Conservation (phyloP, 805 yeast species). For the Candida ulmi region DNA sequence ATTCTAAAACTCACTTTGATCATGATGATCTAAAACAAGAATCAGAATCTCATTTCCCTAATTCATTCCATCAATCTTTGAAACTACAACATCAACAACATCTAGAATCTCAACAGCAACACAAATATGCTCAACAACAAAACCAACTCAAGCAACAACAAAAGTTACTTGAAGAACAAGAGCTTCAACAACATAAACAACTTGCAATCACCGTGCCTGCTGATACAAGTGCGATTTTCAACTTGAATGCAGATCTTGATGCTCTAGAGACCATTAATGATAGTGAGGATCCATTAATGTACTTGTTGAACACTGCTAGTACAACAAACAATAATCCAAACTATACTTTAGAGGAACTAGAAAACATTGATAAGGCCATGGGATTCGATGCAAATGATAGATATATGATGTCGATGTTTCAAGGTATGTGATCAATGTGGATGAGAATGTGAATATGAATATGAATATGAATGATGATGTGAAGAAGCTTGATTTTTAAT, state of each 20-base stretch:
- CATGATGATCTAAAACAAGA: no score
- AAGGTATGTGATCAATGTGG: conserved; percentile 9
- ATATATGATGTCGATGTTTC: conserved; percentile 20
- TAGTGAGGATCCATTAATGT: conserved; percentile 18
- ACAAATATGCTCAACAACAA: neutral
- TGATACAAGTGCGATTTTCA: neutral
- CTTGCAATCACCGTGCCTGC: neutral
- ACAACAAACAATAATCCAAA: conserved; percentile 9
- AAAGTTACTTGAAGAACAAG: neutral
- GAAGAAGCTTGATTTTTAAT: no score
- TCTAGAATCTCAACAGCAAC: neutral
- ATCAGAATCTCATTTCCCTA: no score
- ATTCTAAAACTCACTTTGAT: no score
- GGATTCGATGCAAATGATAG: conserved; percentile 23
- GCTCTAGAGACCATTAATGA: conserved; percentile 4
- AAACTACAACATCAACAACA: conserved; percentile 3
- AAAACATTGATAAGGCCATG: conserved; percentile 24
- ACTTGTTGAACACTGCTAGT: conserved; percentile 12
- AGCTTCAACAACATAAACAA: neutral
- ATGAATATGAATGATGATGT: no score
- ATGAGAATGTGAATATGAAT: no score
- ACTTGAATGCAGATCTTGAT: neutral
- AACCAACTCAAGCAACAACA: neutral
- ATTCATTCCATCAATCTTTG: conserved; percentile 3
- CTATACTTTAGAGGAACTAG: conserved; percentile 21